phyloP scores from a whole-genome alignment of 2,329 filamentous ascomycete genomes.

The Sarocladium brachiariae region DNA sequence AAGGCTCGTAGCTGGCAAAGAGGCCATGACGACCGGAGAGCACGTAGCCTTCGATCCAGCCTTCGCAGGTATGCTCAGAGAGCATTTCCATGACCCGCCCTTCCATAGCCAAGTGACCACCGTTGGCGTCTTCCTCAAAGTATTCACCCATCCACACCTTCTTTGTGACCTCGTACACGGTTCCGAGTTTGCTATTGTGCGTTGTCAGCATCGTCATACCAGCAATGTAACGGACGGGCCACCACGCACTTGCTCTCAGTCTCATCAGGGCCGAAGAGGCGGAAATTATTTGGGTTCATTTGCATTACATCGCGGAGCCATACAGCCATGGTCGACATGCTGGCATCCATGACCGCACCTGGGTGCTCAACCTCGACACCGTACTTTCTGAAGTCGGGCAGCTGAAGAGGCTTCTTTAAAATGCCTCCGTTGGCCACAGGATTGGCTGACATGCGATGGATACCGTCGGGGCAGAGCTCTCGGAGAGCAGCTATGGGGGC shows the following conservation, averaged over 20 bases:
- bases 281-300: conserved; percentile 60
- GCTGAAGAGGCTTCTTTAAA: conserved; percentile 57
- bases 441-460: conserved; percentile 69
- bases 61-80: conserved; percentile 74
- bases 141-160: conserved; percentile 77
- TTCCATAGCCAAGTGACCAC: conserved; percentile 61
- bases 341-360: conserved; percentile 48
- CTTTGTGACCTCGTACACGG: conserved; percentile 66
- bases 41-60: conserved; percentile 74
- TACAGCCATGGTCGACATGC: conserved; percentile 63
- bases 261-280: conserved; percentile 73
- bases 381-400: conserved; percentile 67
- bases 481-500: conserved; percentile 56
- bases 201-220: not conserved
- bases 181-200: conserved; percentile 58
- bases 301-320: conserved; percentile 63
- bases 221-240: not conserved
- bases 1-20: conserved; percentile 76
- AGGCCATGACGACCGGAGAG: conserved; percentile 69
- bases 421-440: conserved; percentile 67
- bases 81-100: conserved; percentile 79
- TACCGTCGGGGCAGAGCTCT: conserved; percentile 57
- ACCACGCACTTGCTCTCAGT: conserved; percentile 51
- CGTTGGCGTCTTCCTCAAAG: conserved; percentile 68
- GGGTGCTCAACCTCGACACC: conserved; percentile 54